phyloP scores from a whole-genome alignment of 306 rosid species.

The cucumber (Cucumis sativus) region DNA sequence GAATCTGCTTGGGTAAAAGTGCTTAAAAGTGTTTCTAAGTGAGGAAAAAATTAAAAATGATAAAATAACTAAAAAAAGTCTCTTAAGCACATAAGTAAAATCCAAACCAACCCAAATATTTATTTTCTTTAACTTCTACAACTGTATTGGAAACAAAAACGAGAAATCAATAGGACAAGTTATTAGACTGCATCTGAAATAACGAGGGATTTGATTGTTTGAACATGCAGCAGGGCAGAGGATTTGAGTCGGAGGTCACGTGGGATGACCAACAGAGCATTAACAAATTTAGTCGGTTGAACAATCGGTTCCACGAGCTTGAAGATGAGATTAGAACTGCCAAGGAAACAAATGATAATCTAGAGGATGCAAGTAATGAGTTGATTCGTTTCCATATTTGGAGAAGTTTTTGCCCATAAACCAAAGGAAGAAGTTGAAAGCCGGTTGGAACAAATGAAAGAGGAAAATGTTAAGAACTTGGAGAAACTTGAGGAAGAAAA shows the following conservation, averaged over 20 bases:
- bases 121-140: background rate
- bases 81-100: too few relatives aligned
- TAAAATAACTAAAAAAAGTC: too few relatives aligned
- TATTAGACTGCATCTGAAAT: background rate
- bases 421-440: constrained; percentile 75
- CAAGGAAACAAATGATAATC: constrained; percentile 75
- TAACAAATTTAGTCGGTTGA: constrained; percentile 82
- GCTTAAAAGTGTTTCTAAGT: too few relatives aligned
- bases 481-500: constrained; percentile 66
- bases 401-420: constrained; percentile 87
- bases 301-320: constrained; percentile 86
- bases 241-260: constrained; percentile 74
- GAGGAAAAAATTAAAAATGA: too few relatives aligned
- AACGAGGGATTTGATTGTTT: background rate
- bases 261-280: constrained; percentile 84
- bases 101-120: too few relatives aligned
- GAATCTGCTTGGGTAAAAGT: too few relatives aligned
- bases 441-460: constrained; percentile 71
- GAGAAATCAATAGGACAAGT: background rate
- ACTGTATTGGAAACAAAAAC: background rate
- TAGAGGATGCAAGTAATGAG: constrained; percentile 86
- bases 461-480: constrained; percentile 48
- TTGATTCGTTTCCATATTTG: constrained; percentile 82
- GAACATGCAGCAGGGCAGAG: constrained; percentile 63
- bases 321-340: constrained; percentile 75